A percentile compares a stretch with the other conserved stretches of the same genome.
These are phyloP conservation scores for Fragilariopsis cylindrus DNA, from an alignment of 108 stramenopile species.

Conservation along the genomic window DNA sequence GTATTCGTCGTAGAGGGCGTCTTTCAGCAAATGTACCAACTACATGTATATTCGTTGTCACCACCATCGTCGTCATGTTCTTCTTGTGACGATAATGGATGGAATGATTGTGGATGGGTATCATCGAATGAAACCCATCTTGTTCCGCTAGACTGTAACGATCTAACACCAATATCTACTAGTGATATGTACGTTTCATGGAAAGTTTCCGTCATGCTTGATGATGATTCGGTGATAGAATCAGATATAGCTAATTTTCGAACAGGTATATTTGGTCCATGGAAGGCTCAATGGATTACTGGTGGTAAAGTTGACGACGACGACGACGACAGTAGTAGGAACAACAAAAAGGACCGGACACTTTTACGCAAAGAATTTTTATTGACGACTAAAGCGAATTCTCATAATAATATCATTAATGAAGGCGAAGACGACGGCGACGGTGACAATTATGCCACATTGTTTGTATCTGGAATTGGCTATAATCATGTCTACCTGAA, in stretches of 20 bases:
- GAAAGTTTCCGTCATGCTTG: conserved; percentile 15
- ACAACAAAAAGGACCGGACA: not conserved
- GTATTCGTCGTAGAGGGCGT: not conserved
- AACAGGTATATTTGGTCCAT: conserved; percentile 19
- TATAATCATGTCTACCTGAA: conserved; percentile 28
- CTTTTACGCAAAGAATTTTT: conserved; percentile 29
- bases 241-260: conserved; percentile 14
- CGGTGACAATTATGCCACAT: conserved; percentile 10
- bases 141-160: conserved; percentile 11
- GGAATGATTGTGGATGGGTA: conserved; percentile 14
- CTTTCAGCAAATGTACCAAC: conserved; percentile 10
- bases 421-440: not conserved
- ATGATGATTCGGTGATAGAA: conserved; percentile 3
- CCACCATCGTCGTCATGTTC: not conserved
- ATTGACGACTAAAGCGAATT: not conserved
- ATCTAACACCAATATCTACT: conserved; percentile 1
- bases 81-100: not conserved
- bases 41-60: not conserved
- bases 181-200: conserved; percentile 21
- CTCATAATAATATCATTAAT: not conserved
- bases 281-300: conserved; percentile 29
- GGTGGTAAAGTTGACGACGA: conserved; percentile 8
- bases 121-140: conserved; percentile 10
- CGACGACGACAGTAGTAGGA: not conserved
- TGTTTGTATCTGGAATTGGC: conserved; percentile 29